These are phyloP conservation scores for Ustilago tritici DNA, from an alignment of 1,284 basidiomycete genomes.

Conservation along the genomic window DNA sequence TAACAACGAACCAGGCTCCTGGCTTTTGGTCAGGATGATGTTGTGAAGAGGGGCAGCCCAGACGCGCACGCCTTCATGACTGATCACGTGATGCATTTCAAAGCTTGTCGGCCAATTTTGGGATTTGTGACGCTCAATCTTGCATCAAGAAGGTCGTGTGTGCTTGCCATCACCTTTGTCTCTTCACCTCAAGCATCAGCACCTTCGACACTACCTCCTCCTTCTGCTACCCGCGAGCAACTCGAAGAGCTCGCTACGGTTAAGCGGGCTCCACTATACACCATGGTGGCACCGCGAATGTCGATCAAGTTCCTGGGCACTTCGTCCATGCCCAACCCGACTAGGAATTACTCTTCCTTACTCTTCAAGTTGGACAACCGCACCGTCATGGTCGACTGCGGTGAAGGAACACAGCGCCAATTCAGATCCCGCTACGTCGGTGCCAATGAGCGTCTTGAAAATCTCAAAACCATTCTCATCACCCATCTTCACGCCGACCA, in stretches of 20 bases:
- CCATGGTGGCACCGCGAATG: slow-evolving; percentile 53
- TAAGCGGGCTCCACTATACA: neutral
- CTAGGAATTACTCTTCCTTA: slow-evolving; percentile 66
- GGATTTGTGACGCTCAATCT: slow-evolving; percentile 1
- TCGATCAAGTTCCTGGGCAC: slow-evolving; percentile 66
- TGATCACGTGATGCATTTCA: neutral
- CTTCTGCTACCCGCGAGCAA: neutral
- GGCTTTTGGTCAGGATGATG: too few species aligned
- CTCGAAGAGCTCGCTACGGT: neutral
- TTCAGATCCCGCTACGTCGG: slow-evolving; percentile 53
- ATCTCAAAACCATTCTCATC: slow-evolving; percentile 64
- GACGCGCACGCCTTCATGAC: too few species aligned
- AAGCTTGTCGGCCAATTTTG: slow-evolving; percentile 10
- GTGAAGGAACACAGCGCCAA: slow-evolving; percentile 67
- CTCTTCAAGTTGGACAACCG: slow-evolving; percentile 61
- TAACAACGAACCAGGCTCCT: too few species aligned
- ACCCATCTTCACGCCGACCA: slow-evolving; percentile 68
- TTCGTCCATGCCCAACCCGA: slow-evolving; percentile 60
- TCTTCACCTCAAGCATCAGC: slow-evolving; percentile 2
- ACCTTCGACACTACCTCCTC: neutral
- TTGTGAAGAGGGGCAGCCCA: too few species aligned
- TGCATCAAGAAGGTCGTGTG: slow-evolving; percentile 1
- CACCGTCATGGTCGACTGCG: slow-evolving; percentile 66
- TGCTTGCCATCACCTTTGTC: slow-evolving; percentile 9
- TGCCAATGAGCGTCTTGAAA: slow-evolving; percentile 57